These are phyloP conservation scores for Thalassiosira pacifica DNA, from an alignment of 352 stramenopile species.

Conservation along the genomic window DNA sequence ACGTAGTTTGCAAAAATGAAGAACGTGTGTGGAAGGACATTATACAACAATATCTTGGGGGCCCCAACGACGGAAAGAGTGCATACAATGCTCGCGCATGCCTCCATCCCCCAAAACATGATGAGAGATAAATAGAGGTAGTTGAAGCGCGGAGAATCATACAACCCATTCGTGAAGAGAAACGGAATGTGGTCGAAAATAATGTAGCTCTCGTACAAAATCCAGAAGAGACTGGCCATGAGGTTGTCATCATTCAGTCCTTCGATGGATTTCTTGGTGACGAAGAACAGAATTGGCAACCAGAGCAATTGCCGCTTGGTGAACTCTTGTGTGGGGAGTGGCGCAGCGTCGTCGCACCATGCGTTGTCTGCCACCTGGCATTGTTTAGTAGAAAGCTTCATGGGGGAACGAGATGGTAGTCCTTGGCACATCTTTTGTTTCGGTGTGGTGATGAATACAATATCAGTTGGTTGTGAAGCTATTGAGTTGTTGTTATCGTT, in stretches of 20 bases:
- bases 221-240: neutral
- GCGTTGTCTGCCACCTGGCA: too few species aligned
- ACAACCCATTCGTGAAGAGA: neutral
- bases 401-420: too few species aligned
- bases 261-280: neutral
- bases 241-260: neutral
- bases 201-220: neutral
- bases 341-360: neutral
- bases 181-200: neutral
- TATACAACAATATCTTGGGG: neutral
- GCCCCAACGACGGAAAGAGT: neutral
- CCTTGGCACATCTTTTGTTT: too few species aligned
- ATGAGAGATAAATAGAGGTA: neutral
- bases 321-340: neutral
- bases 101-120: neutral
- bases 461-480: too few species aligned
- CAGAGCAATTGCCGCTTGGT: neutral
- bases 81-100: neutral
- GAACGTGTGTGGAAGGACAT: neutral
- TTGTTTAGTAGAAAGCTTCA: too few species aligned
- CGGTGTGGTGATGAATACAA: too few species aligned
- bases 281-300: neutral
- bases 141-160: neutral
- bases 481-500: too few species aligned
- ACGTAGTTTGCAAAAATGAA: neutral